Conservation (phyloP, 441 rosid genomes). For the Populus hybrid region DNA sequence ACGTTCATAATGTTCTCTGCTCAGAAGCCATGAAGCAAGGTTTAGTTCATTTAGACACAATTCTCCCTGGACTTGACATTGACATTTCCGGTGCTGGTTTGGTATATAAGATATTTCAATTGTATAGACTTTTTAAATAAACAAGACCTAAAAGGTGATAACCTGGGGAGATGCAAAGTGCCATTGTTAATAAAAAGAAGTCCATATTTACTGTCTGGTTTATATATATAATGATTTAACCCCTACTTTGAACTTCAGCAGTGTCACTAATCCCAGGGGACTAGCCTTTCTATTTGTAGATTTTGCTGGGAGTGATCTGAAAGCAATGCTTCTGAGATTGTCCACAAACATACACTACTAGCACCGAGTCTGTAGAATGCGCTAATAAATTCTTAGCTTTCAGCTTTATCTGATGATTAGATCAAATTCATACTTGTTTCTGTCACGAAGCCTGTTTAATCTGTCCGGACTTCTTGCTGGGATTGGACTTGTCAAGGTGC, state of each 20-base stretch:
- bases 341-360: background rate
- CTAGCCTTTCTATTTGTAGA: slow-evolving; percentile 15
- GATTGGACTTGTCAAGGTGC: background rate
- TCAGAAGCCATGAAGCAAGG: slow-evolving; percentile 60
- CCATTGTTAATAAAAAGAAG: background rate
- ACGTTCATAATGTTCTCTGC: slow-evolving; percentile 88
- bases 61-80: slow-evolving; percentile 13
- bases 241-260: slow-evolving; percentile 3
- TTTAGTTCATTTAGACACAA: slow-evolving; percentile 15
- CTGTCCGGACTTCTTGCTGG: background rate
- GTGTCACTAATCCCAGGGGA: slow-evolving; percentile 4
- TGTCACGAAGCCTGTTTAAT: background rate
- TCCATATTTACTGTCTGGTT: slow-evolving; percentile 15
- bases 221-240: slow-evolving; percentile 11
- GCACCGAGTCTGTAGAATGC: background rate
- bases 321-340: slow-evolving; percentile 6
- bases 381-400: background rate
- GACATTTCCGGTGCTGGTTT: slow-evolving; percentile 6
- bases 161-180: slow-evolving; percentile 20
- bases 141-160: slow-evolving; percentile 21
- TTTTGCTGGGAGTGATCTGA: slow-evolving; percentile 4
- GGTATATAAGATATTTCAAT: slow-evolving; percentile 10
- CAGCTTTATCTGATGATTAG: background rate
- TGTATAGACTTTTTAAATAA: slow-evolving; percentile 4
- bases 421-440: background rate